Conservation (phyloP, 306 rosid genomes). For the Argentina anserina region DNA sequence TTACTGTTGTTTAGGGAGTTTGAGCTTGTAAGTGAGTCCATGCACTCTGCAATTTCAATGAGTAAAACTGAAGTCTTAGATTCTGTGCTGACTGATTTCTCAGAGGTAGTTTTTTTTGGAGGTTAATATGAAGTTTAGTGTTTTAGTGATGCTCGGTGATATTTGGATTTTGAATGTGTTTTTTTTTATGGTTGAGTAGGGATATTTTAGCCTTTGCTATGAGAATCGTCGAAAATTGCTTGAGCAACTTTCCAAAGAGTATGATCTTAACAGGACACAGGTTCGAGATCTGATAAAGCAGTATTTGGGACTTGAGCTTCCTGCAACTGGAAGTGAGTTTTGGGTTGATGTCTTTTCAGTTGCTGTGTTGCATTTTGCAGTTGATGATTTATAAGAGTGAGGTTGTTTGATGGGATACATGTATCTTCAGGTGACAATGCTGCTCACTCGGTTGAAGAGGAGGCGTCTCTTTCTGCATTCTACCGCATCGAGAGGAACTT, state of each 20-base stretch:
- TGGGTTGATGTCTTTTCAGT: neutral
- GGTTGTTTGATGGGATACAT: constrained; percentile 11
- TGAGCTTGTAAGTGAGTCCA: constrained; percentile 56
- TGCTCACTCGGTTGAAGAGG: constrained; percentile 52
- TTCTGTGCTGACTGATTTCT: constrained; percentile 59
- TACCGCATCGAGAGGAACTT: constrained; percentile 70
- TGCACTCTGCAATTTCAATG: constrained; percentile 76
- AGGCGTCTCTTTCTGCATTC: constrained; percentile 55
- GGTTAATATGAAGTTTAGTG: neutral
- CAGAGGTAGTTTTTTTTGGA: constrained; percentile 37
- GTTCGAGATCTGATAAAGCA: constrained; percentile 75
- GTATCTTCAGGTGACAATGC: constrained; percentile 41
- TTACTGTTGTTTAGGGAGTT: constrained; percentile 42
- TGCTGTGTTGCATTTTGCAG: too few relatives aligned
- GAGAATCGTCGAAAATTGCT: constrained; percentile 68
- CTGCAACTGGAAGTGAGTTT: constrained; percentile 52
- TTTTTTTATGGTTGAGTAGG: constrained; percentile 42
- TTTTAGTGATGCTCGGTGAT: neutral
- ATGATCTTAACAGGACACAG: constrained; percentile 70
- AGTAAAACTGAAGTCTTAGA: constrained; percentile 71
- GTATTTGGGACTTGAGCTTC: constrained; percentile 78
- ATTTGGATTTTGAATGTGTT: constrained; percentile 8
- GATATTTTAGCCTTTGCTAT: constrained; percentile 56
- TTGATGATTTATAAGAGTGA: constrained; percentile 11
- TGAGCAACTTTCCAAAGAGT: constrained; percentile 70